Conservation (phyloP, 495 filamentous ascomycete genomes). For the Tuber melanosporum region DNA sequence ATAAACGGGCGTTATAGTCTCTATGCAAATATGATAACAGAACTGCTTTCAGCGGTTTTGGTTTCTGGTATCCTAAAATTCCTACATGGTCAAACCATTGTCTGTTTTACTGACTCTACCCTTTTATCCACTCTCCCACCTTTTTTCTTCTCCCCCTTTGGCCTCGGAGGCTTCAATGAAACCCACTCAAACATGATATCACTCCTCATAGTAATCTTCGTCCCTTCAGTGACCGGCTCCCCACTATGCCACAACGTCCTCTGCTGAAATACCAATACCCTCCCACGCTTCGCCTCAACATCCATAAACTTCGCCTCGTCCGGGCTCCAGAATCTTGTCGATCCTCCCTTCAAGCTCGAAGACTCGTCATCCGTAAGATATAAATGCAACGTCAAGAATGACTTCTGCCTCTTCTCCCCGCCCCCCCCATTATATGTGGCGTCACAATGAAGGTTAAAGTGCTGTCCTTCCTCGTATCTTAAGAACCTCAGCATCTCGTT, state of each 20-base stretch:
- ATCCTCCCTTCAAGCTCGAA: constrained; percentile 45
- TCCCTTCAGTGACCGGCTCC: constrained; percentile 52
- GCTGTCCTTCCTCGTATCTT: constrained; percentile 57
- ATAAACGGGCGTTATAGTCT: constrained; percentile 2
- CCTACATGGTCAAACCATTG: background rate
- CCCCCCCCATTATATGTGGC: constrained; percentile 50
- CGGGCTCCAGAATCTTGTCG: constrained; percentile 52
- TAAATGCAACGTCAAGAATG: constrained; percentile 60
- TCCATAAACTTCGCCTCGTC: constrained; percentile 45
- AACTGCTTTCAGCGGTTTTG: background rate
- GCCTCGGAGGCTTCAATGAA: constrained; percentile 11
- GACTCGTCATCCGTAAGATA: constrained; percentile 56
- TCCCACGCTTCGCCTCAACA: constrained; percentile 53
- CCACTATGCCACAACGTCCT: constrained; percentile 53
- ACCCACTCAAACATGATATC: constrained; percentile 55
- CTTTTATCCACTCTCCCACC: background rate
- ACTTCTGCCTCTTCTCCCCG: constrained; percentile 48
- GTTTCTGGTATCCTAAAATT: background rate
- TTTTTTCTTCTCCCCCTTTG: background rate
- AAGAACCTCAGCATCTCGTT: constrained; percentile 63
- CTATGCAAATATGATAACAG: background rate
- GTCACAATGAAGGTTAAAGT: constrained; percentile 61
- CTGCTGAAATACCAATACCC: constrained; percentile 59
- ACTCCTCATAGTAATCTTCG: constrained; percentile 56
- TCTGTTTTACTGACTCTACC: constrained; percentile 6